Conservation (phyloP, 768 basidiomycete genomes). For the Rhizopogon sp. region DNA sequence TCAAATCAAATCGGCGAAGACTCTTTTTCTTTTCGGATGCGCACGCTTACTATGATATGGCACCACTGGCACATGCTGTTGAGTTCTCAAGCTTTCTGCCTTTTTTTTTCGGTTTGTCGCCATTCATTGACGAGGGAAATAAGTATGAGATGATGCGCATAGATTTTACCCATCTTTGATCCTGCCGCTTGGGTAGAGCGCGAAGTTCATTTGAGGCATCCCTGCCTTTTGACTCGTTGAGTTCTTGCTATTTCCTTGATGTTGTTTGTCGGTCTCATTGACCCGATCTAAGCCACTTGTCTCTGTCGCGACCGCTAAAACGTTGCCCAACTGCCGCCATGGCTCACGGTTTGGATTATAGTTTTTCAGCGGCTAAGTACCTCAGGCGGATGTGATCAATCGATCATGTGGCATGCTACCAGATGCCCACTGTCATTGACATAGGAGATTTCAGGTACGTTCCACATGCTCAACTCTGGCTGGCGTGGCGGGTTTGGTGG, state of each 20-base stretch:
- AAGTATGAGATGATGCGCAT: neutral
- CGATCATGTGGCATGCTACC: too few relatives aligned
- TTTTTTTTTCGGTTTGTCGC: neutral
- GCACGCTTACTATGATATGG: neutral
- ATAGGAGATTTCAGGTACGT: too few relatives aligned
- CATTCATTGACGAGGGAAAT: neutral
- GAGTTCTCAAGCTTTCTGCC: conserved; percentile 17
- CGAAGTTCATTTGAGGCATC: too few relatives aligned
- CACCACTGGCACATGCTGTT: conserved; percentile 8
- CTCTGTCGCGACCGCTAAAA: neutral
- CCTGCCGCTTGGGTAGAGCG: neutral
- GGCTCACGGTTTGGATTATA: neutral
- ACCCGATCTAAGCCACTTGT: neutral
- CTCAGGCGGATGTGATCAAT: too few relatives aligned
- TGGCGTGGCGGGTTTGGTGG: too few relatives aligned
- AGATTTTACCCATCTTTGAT: neutral
- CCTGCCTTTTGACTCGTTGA: neutral
- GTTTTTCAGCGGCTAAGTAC: neutral
- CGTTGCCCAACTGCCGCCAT: too few relatives aligned
- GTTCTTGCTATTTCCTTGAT: neutral
- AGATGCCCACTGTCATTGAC: too few relatives aligned
- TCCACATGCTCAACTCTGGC: too few relatives aligned
- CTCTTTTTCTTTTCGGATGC: neutral
- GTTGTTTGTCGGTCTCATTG: neutral
- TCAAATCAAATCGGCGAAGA: conserved; percentile 1